These are phyloP conservation scores for Thermomucor indicae-seudaticae DNA, from an alignment of 371 early-diverging fungal species.

Conservation along the genomic window DNA sequence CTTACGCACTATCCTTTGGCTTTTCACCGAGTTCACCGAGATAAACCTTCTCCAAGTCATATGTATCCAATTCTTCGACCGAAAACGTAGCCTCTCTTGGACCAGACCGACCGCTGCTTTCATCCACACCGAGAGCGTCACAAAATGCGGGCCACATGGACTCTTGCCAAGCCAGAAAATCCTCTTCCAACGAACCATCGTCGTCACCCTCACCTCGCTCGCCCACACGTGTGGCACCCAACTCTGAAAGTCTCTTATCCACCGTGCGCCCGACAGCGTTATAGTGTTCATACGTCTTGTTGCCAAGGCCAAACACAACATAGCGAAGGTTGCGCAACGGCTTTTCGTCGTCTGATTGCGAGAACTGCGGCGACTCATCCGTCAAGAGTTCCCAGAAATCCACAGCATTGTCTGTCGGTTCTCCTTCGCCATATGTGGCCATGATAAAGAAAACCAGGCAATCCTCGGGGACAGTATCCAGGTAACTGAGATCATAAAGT, in stretches of 20 bases:
- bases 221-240: constrained; percentile 81
- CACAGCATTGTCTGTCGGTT: constrained; percentile 89
- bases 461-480: constrained; percentile 63
- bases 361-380: constrained; percentile 68
- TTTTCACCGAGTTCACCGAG: constrained; percentile 59
- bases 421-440: constrained; percentile 91
- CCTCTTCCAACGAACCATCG: constrained; percentile 92
- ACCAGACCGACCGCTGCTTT: constrained; percentile 32
- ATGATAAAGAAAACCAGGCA: constrained; percentile 75
- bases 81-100: constrained; percentile 42
- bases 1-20: constrained; percentile 33
- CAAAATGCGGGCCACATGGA: constrained; percentile 76
- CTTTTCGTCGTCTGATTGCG: constrained; percentile 48
- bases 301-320: constrained; percentile 93
- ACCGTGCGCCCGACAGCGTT: constrained; percentile 76
- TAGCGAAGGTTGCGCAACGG: constrained; percentile 67
- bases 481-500: constrained; percentile 77
- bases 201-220: constrained; percentile 95
- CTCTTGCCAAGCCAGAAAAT: constrained; percentile 92
- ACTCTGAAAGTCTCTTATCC: constrained; percentile 54
- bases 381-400: constrained; percentile 80
- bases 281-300: constrained; percentile 96
- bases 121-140: constrained; percentile 66
- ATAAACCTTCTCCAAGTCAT: constrained; percentile 45
- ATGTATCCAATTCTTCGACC: constrained; percentile 36